Evolutionary conservation across 805 yeast species (phyloP).

Genomic region (Schizosaccharomyces cryophilus): DNA sequence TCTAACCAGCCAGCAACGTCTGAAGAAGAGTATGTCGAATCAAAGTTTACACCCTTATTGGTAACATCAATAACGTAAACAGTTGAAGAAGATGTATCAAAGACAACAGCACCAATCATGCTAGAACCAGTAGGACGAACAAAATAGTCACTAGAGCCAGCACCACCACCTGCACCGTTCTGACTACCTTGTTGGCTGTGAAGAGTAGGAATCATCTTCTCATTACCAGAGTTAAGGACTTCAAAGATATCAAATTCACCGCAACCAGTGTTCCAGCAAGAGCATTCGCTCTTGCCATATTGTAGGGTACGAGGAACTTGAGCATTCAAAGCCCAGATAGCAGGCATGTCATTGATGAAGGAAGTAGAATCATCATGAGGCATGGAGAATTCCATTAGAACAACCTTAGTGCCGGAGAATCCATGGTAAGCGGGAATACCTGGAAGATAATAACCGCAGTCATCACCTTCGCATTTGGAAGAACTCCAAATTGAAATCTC

Average conservation of each 20-base stretch:
- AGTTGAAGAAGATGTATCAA: conserved; percentile 23
- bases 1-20: conserved; percentile 17
- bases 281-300: conserved; percentile 64
- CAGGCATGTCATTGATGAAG: conserved; percentile 83
- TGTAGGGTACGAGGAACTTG: conserved; percentile 90
- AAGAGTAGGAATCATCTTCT: conserved; percentile 44
- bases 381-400: conserved; percentile 85
- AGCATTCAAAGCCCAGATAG: conserved; percentile 86
- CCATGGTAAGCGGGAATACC: conserved; percentile 89
- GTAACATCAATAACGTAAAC: conserved; percentile 40
- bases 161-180: conserved; percentile 34
- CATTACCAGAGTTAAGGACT: conserved; percentile 52
- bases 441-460: conserved; percentile 68
- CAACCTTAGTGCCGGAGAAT: conserved; percentile 70
- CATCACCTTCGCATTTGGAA: conserved; percentile 19
- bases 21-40: conserved; percentile 25
- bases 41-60: conserved; percentile 23
- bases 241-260: conserved; percentile 95
- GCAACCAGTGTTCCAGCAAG: conserved; percentile 93
- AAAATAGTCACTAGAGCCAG: conserved; percentile 73
- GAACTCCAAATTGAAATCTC: conserved; percentile 66
- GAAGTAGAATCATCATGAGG: conserved; percentile 35
- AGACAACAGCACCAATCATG: conserved; percentile 76
- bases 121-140: conserved; percentile 55
- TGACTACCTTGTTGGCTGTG: conserved; percentile 57